Base-by-base conservation (phyloP, 1,284 basidiomycete genomes). In the Austropuccinia psidii region DNA sequence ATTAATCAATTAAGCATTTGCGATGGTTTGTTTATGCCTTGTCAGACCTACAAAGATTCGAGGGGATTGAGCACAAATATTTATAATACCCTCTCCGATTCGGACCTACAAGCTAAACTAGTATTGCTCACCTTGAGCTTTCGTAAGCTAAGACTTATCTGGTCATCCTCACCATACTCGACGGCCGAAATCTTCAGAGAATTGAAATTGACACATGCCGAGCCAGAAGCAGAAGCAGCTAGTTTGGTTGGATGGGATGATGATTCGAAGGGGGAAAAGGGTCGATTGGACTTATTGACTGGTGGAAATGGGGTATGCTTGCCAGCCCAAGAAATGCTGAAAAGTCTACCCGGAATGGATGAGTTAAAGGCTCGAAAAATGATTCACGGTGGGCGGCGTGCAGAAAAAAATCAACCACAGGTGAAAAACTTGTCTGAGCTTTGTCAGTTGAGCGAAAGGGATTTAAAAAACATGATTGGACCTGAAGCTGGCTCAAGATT, bases 151-250 rank as follows among this genome's bases (percentile, higher is more conserved):
- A 88, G 92, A 37, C 90, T 98, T 78, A 90, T 98, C 78, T 98
- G 96, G 96, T 95, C 93, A 0, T 93, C 92, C 1, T 97, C 93
- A 1, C 93, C 96, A 0, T 91, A 91, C 78, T 89, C 91, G 31
- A 94, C 92, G 0, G 87, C 93, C 0, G 89, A 93, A 76, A 93
- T 98, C 70, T 94, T 98, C 82, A 87, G 87, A 55, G 95, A 98
- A 78, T 87, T 98, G 35, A 98, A 98, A 80, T 78, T 83, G n/a
- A 88, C 89, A 76, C 86, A 87, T 67, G 83, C 86, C 0, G 93
- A 98, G 80, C 96, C 95, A 0, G 90, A 96, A 76, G 85, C 87
- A 11, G 79, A 83, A 6, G 85, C 85, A 47, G 93, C 93, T 0
- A 86, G 92, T 43, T 81, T 87, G 6, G 85, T 92, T 31, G 93